Evolutionary conservation across 352 stramenopile species (phyloP), one percentile per base, ranked within the genome.

Genomic region (Phytophthora agathidicida): DNA sequence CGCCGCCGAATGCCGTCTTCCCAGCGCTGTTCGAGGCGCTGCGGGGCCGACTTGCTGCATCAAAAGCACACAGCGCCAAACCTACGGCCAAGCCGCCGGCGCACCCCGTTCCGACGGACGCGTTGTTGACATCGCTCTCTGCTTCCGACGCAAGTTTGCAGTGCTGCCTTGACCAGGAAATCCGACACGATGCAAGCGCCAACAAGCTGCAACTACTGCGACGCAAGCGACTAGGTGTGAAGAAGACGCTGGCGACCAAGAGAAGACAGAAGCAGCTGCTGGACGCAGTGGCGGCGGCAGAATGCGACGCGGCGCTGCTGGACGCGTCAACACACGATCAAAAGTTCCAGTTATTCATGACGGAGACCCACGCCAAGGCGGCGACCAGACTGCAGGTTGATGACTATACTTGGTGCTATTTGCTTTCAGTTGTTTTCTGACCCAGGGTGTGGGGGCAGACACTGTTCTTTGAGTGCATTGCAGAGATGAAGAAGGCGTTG

Each of bases 401-500:
- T 24, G 13, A 7, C 7, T 11, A 16, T 32, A 6, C 3, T 43
- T 35, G 5, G 16, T 28, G n/a, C 16, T 7, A 13, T 16, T 13
- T 48, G 24, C 11, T 45, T n/a, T 7, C 46, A 14, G 36, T 16
- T 3, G 27, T 33, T 27, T 24, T 22, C 24, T 43, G 30, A 62
- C 35, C 20, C 8, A 11, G 14, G 20, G 2, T 37, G 20, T 44
- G 23, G 31, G 20, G 16, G 6, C 27, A 81, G 72, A 70, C 51
- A 5, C 24, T 81, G 10, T 62, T 79, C 27, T 73, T 53, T 22
- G 72, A 81, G 43, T 79, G 72, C 43, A 54, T 75, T 24, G 66
- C 57, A 33, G 72, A 81, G 54, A 73, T 77, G 45, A 71, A 76
- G 56, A 77, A 74, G 37, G 72, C 65, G 14, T 37, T 78, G 1